phyloP scores from a whole-genome alignment of 2,329 filamentous ascomycete genomes.

The Bipolaris bicolor region DNA sequence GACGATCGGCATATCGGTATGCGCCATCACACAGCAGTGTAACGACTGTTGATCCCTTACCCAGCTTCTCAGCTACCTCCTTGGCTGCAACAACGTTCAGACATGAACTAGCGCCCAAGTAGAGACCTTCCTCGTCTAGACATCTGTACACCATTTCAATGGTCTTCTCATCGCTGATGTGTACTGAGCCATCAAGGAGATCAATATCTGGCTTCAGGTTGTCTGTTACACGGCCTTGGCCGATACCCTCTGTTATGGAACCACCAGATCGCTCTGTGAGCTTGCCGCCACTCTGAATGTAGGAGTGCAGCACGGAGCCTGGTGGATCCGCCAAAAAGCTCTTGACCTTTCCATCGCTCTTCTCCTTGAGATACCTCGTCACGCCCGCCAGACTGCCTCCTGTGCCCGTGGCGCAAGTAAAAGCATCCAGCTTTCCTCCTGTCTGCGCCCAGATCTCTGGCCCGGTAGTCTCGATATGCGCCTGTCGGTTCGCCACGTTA shows the following conservation, averaged over 20 bases:
- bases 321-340: slow-evolving; percentile 92
- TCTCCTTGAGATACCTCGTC: slow-evolving; percentile 86
- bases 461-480: slow-evolving; percentile 95
- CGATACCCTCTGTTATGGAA: slow-evolving; percentile 97
- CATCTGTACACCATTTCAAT: slow-evolving; percentile 98
- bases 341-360: slow-evolving; percentile 78
- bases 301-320: slow-evolving; percentile 89
- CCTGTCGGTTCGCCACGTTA: slow-evolving; percentile 89
- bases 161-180: slow-evolving; percentile 89
- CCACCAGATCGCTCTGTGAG: slow-evolving; percentile 80
- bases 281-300: slow-evolving; percentile 83
- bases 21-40: slow-evolving; percentile 95
- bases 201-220: slow-evolving; percentile 86
- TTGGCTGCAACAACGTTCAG: slow-evolving; percentile 95
- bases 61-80: slow-evolving; percentile 89
- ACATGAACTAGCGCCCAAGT: slow-evolving; percentile 90
- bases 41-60: slow-evolving; percentile 87
- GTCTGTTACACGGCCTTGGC: slow-evolving; percentile 94
- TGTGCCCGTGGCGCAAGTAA: slow-evolving; percentile 93
- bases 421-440: slow-evolving; percentile 82
- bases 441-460: slow-evolving; percentile 98
- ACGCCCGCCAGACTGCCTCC: slow-evolving; percentile 88
- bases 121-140: slow-evolving; percentile 92
- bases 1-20: slow-evolving; percentile 92
- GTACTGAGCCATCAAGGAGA: slow-evolving; percentile 81